A percentile compares a stretch with the other conserved stretches of the same genome.
Conservation (phyloP, 2,329 filamentous ascomycete species). For the Trichoderma oligosporum region DNA sequence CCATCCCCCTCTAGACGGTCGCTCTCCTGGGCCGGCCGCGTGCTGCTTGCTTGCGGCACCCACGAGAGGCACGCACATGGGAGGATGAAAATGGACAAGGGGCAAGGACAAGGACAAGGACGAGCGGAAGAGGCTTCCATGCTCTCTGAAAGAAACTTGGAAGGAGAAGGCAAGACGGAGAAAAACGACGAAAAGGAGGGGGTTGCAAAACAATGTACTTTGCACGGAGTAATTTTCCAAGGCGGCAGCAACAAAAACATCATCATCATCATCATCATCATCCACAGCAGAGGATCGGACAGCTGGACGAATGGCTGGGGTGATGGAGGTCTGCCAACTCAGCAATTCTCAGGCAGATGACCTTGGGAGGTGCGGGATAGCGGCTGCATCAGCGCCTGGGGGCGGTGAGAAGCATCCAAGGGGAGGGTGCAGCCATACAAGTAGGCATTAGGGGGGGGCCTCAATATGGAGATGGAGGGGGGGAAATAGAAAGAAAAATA, state of each 20-base stretch:
- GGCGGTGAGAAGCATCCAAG: slow-evolving; percentile 8
- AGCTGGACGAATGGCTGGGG: slow-evolving; percentile 17
- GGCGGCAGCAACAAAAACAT: too few species aligned
- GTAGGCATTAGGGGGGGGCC: too few species aligned
- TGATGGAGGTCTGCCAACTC: slow-evolving; percentile 33
- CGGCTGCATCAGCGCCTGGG: slow-evolving; percentile 18
- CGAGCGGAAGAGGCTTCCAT: neutral
- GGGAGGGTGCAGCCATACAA: too few species aligned
- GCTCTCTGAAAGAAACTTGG: too few species aligned
- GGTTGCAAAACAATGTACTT: slow-evolving; percentile 6
- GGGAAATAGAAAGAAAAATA: too few species aligned
- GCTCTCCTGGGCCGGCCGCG: neutral
- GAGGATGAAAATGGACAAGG: slow-evolving; percentile 11
- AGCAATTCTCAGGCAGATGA: slow-evolving; percentile 38
- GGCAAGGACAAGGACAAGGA: too few species aligned
- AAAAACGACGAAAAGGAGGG: neutral
- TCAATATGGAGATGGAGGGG: too few species aligned
- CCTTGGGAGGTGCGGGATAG: slow-evolving; percentile 23
- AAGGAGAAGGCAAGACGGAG: neutral
- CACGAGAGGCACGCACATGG: slow-evolving; percentile 1
- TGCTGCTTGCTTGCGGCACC: neutral
- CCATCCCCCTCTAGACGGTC: neutral
- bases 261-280: neutral
- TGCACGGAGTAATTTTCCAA: slow-evolving; percentile 15
- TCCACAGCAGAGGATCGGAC: slow-evolving; percentile 2